These are phyloP conservation scores for Daucus carota DNA, from an alignment of 129 eudicot species.

Conservation along the genomic window DH1_v3.0 NC_030387.2:31579501-31580000, in stretches of 20 bases:
- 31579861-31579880: not conserved
- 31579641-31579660: conserved; percentile 51
- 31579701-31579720: conserved; percentile 51
- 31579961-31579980: not conserved
- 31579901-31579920: not conserved
- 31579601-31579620: conserved; percentile 64
- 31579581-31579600: conserved; percentile 50
- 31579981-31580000: not conserved
- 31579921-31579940: not conserved
- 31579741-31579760: conserved; percentile 26
- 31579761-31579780: not conserved
- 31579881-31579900: not conserved
- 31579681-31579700: conserved; percentile 77
- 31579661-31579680: conserved; percentile 64
- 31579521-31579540: conserved; percentile 50
- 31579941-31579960: not conserved
- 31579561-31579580: conserved; percentile 49
- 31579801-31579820: not conserved
- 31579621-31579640: conserved; percentile 49
- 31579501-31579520: conserved; percentile 47
- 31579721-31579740: conserved; percentile 61
- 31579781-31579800: not conserved
- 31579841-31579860: conserved; percentile 13
- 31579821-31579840: not conserved
- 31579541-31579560: conserved; percentile 28